Conservation (phyloP, 495 filamentous ascomycete genomes). For the Geopyxis carbonaria region DNA sequence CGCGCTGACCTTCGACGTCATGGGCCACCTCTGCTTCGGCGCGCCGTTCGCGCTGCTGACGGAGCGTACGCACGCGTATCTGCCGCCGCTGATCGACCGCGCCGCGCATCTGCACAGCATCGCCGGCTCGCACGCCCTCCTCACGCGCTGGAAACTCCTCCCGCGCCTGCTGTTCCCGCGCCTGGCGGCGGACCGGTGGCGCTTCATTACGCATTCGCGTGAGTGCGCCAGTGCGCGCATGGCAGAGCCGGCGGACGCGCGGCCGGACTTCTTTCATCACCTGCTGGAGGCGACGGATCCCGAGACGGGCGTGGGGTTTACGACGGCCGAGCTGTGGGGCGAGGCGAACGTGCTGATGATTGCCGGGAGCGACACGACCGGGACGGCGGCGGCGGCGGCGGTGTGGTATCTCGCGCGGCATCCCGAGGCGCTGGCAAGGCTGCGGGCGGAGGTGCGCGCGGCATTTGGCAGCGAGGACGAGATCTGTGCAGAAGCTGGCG, state of each 20-base stretch:
- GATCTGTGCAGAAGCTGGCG: conserved; percentile 38
- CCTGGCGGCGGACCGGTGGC: conserved; percentile 39
- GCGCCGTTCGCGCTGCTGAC: conserved; percentile 27
- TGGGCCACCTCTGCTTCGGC: conserved; percentile 28
- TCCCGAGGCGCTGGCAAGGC: conserved; percentile 28
- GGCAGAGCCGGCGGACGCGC: conserved; percentile 21
- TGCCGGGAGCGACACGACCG: conserved; percentile 41
- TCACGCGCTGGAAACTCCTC: conserved; percentile 2
- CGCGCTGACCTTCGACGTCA: conserved; percentile 37
- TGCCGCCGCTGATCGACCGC: conserved; percentile 35
- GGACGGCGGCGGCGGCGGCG: conserved; percentile 38
- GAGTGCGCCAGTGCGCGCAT: conserved; percentile 40
- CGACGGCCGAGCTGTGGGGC: conserved; percentile 25
- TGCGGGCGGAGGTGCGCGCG: conserved; percentile 36
- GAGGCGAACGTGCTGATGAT: conserved; percentile 27
- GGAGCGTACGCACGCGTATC: conserved; percentile 27
- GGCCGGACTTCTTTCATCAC: conserved; percentile 37
- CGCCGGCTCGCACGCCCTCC: conserved; percentile 25
- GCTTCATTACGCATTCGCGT: conserved; percentile 43
- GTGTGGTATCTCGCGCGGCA: conserved; percentile 48
- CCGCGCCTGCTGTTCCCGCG: conserved; percentile 39
- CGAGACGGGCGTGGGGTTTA: conserved; percentile 31
- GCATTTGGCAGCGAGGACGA: conserved; percentile 37
- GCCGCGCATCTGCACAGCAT: conserved; percentile 38
- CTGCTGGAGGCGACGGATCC: conserved; percentile 41